Evolutionary conservation across 2,329 filamentous ascomycete species (phyloP), one percentile per base, ranked within the genome.

Genomic region (Colletotrichum karsti): DNA sequence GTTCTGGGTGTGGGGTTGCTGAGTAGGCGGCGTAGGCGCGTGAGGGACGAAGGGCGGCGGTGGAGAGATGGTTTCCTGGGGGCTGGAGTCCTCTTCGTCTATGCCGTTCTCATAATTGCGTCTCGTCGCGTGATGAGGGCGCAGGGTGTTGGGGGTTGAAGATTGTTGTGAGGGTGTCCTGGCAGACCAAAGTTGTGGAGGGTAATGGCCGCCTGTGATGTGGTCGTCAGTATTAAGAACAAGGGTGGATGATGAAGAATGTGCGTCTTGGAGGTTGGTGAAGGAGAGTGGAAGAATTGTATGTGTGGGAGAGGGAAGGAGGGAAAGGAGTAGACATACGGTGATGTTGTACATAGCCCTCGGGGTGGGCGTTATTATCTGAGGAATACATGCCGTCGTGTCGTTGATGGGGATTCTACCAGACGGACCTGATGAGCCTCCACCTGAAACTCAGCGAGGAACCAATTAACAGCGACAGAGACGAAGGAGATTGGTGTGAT

Each of bases 21-120:
- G 73, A 30, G 78, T 77, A 9, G 80, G 79, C 35, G 80, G 82
- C 18, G 82, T 80, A 2, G 82, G 81, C 2, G 78, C 79, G 71
- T 74, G 77, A 7, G 76, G 78, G 30, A 77, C 68, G 70, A 74
- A 63, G 18, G 79, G 77, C 26, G 77, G 77, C 39, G 81, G 80
- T 15, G 81, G 76, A 18, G 79, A 79, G 26, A 15, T 77, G 79
- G 22, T 72, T 71, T 35, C 65, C 63, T 54, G 67, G 72, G 67
- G 74, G 67, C 63, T 73, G 70, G 65, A 64, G 28, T 63, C 44
- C 28, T 68, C 65, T 69, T 74, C 68, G 26, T 72, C 71, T 69
- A 67, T 50, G 67, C 46, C 56, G 58, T 61, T 26, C 26, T 72
- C 44, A 63, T 70, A 62, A 62, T 70, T 48, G 15, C 68, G 68